phyloP scores from a whole-genome alignment of 257 asterid species.

The Petrea volubilis region DNA sequence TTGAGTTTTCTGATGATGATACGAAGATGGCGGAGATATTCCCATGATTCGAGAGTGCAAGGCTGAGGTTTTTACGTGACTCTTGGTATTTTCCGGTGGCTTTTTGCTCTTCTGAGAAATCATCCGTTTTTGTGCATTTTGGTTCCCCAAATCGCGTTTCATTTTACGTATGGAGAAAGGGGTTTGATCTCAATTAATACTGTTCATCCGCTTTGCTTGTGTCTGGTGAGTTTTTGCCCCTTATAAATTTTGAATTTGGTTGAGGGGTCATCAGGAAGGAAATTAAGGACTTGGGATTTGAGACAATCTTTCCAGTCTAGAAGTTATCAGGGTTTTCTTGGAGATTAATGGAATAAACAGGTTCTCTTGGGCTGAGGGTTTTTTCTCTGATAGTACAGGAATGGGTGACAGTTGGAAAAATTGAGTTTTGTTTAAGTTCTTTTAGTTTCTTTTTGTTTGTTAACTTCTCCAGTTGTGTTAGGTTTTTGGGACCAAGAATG shows the following conservation, averaged over 20 bases:
- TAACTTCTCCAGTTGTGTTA: slow-evolving; percentile 5
- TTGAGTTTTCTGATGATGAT: slow-evolving; percentile 23
- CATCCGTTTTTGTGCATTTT: background rate
- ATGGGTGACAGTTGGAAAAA: slow-evolving; percentile 40
- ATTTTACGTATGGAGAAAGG: slow-evolving; percentile 1
- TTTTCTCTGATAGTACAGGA: slow-evolving; percentile 21
- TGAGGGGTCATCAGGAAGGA: slow-evolving; percentile 15
- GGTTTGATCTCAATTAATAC: slow-evolving; percentile 30
- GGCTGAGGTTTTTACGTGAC: slow-evolving; percentile 7
- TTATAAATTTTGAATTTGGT: slow-evolving; percentile 4
- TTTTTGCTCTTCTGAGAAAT: slow-evolving; percentile 13
- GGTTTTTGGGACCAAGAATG: slow-evolving; percentile 28
- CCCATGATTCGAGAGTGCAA: slow-evolving; percentile 20
- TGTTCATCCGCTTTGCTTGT: background rate
- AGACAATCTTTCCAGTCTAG: background rate
- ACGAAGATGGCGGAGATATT: slow-evolving; percentile 19
- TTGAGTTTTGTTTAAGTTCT: slow-evolving; percentile 27
- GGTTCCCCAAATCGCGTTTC: background rate
- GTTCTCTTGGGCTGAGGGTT: slow-evolving; percentile 21
- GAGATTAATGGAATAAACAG: slow-evolving; percentile 12
- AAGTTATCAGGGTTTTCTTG: slow-evolving; percentile 15
- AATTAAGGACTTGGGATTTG: slow-evolving; percentile 11
- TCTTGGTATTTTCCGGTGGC: background rate
- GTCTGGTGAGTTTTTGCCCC: background rate
- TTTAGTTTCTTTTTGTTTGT: background rate